Base-by-base conservation (phyloP, 164 flowering plant genomes). In the Tinospora cordifolia region DNA sequence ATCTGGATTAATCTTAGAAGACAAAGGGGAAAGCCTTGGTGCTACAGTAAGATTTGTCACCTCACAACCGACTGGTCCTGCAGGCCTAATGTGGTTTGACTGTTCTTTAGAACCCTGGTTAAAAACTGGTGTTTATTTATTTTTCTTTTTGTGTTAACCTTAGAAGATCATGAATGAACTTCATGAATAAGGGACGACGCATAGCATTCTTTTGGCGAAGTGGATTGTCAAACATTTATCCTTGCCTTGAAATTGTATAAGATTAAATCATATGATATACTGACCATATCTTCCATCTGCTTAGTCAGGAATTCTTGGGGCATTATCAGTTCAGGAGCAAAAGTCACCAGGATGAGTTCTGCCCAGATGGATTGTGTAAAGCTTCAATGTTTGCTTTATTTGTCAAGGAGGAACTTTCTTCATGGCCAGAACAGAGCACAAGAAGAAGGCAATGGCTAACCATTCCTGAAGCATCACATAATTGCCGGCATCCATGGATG, bases 401-500 rank as follows among this genome's bases (percentile, higher is more conserved):
- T 1, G 92, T 88, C 8, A 82, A 75, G 71, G 92, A 88, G 72
- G 88, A 86, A 70, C 87, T 84, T 5, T 68, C 75, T 21, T 83
- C 87, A 58, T 85, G 90, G 90, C 90, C 90, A 14, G 90, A 86
- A 67, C 84, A 85, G 68, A 84, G 79, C 80, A 84, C 81, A 12
- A 76, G 90, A 44, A 65, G 47, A 13, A 76, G 92, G 65, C 81
- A 64, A 65, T 85, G 92, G 90, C 72, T 88, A 30, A 77, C 80
- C 15, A 79, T 88, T 13, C 73, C 81, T 21, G 89, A 85, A 73
- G 89, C 89, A 3, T 68, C 69, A 24, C 74, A 79, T 66, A 59
- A 40, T 25, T 86, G 89, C 77, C 82, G 88, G 59, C 85, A 87
- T 75, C 66, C 84, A 41, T 86, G 92, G 92, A 87, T 88, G 93